These are phyloP conservation scores for Martiniozyma abietophila DNA, from an alignment of 805 yeast species.

Conservation along the genomic window DNA sequence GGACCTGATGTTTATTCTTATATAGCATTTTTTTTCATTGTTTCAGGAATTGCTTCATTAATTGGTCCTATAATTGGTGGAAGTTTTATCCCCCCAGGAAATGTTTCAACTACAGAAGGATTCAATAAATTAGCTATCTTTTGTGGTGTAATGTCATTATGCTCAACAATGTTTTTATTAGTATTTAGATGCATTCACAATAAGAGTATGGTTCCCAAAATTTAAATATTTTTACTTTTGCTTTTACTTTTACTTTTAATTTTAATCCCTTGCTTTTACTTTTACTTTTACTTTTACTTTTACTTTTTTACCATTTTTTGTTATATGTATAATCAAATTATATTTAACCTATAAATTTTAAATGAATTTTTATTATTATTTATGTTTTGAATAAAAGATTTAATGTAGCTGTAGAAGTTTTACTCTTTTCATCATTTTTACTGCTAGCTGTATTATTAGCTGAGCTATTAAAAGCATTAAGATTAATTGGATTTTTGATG, in stretches of 20 bases:
- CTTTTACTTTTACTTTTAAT: background rate
- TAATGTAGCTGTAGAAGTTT: too few species aligned
- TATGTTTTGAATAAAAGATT: too few species aligned
- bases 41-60: conserved; percentile 24
- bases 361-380: too few species aligned
- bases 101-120: conserved; percentile 15
- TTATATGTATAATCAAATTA: too few species aligned
- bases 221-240: background rate
- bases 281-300: too few species aligned
- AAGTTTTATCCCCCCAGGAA: conserved; percentile 22
- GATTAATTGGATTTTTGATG: conserved; percentile 1
- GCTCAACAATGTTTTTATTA: conserved; percentile 9
- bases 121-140: conserved; percentile 25
- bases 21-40: conserved; percentile 22
- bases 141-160: conserved; percentile 23
- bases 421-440: too few species aligned
- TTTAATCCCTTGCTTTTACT: too few species aligned
- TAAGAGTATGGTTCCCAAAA: conserved; percentile 1
- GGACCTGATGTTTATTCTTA: conserved; percentile 23
- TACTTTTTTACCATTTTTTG: too few species aligned
- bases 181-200: conserved; percentile 6
- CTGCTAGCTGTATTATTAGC: background rate
- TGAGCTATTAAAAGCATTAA: background rate
- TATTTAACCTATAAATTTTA: too few species aligned
- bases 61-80: conserved; percentile 31